Evolutionary conservation across 768 basidiomycete species (phyloP).

Genomic region (Lactarius akahatsu): DNA sequence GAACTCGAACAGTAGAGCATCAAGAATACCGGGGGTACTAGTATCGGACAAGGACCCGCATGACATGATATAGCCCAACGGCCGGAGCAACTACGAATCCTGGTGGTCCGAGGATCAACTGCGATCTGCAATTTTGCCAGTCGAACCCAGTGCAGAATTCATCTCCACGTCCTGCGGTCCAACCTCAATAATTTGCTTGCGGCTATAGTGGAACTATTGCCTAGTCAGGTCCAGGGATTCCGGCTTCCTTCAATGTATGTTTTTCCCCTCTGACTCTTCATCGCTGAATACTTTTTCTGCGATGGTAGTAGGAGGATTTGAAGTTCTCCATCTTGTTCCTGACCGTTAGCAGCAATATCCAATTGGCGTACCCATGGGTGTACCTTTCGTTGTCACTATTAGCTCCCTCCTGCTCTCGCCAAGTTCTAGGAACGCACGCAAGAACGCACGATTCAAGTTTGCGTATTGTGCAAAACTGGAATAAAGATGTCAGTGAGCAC

Average conservation of each 20-base stretch:
- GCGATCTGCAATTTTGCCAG: no score
- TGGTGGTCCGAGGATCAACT: no score
- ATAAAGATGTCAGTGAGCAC: neutral
- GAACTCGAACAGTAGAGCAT: neutral
- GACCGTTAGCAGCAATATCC: neutral
- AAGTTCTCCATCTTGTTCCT: neutral
- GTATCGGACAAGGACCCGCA: no score
- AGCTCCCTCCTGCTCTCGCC: neutral
- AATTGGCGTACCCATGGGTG: neutral
- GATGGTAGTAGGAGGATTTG: neutral
- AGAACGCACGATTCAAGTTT: neutral
- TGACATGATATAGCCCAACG: no score
- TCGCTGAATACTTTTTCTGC: neutral
- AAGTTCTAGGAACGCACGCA: neutral
- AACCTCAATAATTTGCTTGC: neutral
- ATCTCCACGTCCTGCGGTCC: no score
- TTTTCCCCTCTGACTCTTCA: neutral
- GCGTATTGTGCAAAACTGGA: no score
- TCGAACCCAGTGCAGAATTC: no score
- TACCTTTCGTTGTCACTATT: neutral
- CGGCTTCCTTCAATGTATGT: neutral
- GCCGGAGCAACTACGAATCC: no score
- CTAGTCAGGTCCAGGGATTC: neutral
- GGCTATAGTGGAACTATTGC: no score
- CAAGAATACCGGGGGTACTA: no score